Evolutionary conservation across 306 rosid genomes (phyloP), one percentile per base, ranked within the genome.

Genomic region (Pterocarpus macrocarpus): DNA sequence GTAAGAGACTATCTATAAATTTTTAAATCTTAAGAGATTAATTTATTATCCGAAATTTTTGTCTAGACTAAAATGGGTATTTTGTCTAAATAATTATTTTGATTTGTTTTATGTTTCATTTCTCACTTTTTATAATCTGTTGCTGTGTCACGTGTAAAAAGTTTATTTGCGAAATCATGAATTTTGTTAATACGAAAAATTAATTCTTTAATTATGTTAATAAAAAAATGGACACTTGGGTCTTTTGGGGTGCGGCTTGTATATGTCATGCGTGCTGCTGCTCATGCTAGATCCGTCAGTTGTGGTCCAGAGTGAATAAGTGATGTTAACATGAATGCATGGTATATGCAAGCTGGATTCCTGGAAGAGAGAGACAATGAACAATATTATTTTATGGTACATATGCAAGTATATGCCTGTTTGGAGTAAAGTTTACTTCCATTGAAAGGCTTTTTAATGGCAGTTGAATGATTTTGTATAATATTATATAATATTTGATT

Each of bases 81-180:
- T 22, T 22, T 22, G 28, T 22, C 28, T 22, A 22, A 22, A 4
- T 38, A 6, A 32, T 65, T 5, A 70, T n/a, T 16, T 68, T 58
- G 14, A 43, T 59, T 44, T 28, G 68, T 58, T n/a, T 1, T 36
- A 7, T 82, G 34, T 56, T 45, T 44, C 39, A 34, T 36, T 73
- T 58, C 44, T 8, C 44, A 3, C 28, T 2, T 6, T 14, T 61
- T 66, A 66, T 74, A 75, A 45, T 76, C 13, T 57, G 0, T 15
- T 76, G 63, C 79, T n/a, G 55, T 78, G 77, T 64, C 80, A 81
- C 77, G 82, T 80, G 86, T 73, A 50, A 2, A 66, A 66, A 39
- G 14, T n/a, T 47, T 63, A 81, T 81, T 81, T 22, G 81, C 15
- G 0, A 38, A 57, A 69, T 77, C 33, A 11, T 33, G 1, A 1